Evolutionary conservation across 495 filamentous ascomycete species (phyloP), one percentile per base, ranked within the genome.

Genomic region (Xylaria castorea): DNA sequence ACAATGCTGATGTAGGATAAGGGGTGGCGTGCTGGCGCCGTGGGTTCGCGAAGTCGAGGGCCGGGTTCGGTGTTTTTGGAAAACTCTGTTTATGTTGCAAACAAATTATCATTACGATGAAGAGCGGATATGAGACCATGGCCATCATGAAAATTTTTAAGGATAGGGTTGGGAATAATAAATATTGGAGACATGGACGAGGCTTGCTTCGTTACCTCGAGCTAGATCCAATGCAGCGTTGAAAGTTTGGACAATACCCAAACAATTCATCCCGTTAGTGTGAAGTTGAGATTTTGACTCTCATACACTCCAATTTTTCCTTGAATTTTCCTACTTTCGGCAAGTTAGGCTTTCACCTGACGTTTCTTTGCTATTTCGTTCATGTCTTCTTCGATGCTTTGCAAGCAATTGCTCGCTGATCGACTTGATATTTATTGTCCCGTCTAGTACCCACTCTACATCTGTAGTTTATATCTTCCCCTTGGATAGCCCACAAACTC

Each of bases 101-200:
- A 34, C 27, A 30, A n/a, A 34, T 14, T 50, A 46, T 46, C 18
- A n/a, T 34, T 8, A 30, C 14, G 36, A n/a, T n/a, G 16, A 36
- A 20, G 44, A 48, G 30, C 5, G 34, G 30, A 8, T 67, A 53
- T 38, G 64, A 67, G 64, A 53, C 9, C 40, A 66, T 36, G 63
- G 25, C 8, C 9, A 34, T 50, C 44, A 66, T 32, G 63, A 32
- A 14, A 67, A 38, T 20, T n/a, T n/a, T n/a, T 27, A 27, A 32
- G 40, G 18, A 65, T 48, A n/a, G 9, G 25, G 40, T 48, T 57
- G 25, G 53, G 27, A 4, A 57, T 27, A 32, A 32, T 5, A 57
- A 32, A 32, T 30, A 30, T 3, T 3, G 53, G 53, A 57, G 53
- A 16, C 27, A 32, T 53, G 53, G 14, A n/a, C 11, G 12, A 30